Percentiles rank a stretch among this genome's conserved stretches.
phyloP scores from a whole-genome alignment of 805 yeast genomes.

The Ogataea neopini region DNA sequence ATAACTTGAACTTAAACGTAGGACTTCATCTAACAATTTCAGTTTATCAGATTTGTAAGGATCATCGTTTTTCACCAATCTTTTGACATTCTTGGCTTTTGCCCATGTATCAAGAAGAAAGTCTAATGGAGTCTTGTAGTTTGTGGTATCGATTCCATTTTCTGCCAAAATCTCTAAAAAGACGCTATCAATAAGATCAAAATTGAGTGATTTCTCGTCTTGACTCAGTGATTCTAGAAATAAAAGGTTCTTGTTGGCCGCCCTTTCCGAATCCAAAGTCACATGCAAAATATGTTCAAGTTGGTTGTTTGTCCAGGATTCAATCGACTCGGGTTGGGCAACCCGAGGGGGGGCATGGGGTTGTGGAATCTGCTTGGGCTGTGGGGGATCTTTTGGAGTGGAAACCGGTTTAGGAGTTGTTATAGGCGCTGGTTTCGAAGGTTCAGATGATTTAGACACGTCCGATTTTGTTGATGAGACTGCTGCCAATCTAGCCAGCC shows the following conservation, averaged over 20 bases:
- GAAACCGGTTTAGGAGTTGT: not conserved
- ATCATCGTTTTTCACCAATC: constrained; percentile 45
- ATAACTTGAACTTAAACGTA: constrained; percentile 55
- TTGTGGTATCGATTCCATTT: constrained; percentile 41
- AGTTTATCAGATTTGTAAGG: constrained; percentile 39
- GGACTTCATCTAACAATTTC: constrained; percentile 47
- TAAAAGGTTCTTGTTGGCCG: constrained; percentile 13
- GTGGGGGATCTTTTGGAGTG: constrained; percentile 4
- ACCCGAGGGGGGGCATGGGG: not conserved
- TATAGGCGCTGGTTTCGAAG: not conserved
- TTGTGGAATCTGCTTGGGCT: constrained; percentile 3
- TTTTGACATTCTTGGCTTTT: constrained; percentile 41
- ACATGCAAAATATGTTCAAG: constrained; percentile 41
- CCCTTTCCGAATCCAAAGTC: constrained; percentile 32
- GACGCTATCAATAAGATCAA: constrained; percentile 47
- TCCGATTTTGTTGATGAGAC: constrained; percentile 11
- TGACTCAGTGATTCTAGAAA: constrained; percentile 28
- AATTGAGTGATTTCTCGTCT: constrained; percentile 29
- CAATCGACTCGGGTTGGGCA: constrained; percentile 20
- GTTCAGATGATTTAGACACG: not conserved
- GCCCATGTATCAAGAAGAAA: constrained; percentile 51
- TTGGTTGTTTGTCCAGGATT: constrained; percentile 44
- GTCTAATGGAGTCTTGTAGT: constrained; percentile 39
- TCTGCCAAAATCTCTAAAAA: constrained; percentile 60
- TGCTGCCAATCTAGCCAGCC: constrained; percentile 50